Conservation (phyloP, 2,329 filamentous ascomycete species). For the Fusarium drepaniforme region DNA sequence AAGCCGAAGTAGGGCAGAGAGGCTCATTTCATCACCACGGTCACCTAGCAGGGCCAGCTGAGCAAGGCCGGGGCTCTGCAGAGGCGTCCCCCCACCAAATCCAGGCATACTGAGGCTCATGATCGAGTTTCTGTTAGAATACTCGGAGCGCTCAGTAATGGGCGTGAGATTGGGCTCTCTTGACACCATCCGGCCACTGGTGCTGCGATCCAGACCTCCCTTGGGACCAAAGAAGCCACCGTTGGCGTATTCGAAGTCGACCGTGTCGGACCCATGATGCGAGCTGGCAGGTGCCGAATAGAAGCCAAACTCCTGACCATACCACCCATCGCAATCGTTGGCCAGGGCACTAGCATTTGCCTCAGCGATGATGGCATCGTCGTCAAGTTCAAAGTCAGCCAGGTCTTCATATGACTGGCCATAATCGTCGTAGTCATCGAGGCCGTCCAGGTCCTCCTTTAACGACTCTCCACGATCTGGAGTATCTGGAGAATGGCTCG, state of each 20-base stretch:
- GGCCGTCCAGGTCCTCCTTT: slow-evolving; percentile 58
- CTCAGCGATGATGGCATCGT: slow-evolving; percentile 93
- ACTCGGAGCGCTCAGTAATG: slow-evolving; percentile 95
- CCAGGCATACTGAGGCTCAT: slow-evolving; percentile 72
- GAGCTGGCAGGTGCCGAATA: slow-evolving; percentile 74
- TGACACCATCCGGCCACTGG: slow-evolving; percentile 79
- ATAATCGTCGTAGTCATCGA: slow-evolving; percentile 56
- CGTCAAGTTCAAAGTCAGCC: slow-evolving; percentile 78
- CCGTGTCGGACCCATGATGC: slow-evolving; percentile 57
- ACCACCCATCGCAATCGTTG: slow-evolving; percentile 93
- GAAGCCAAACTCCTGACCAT: slow-evolving; percentile 96
- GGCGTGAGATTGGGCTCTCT: slow-evolving; percentile 94
- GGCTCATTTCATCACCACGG: slow-evolving; percentile 73
- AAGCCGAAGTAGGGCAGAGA: slow-evolving; percentile 79
- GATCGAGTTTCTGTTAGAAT: slow-evolving; percentile 93
- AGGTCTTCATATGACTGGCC: slow-evolving; percentile 69
- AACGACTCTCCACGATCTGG: slow-evolving; percentile 21
- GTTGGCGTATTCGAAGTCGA: slow-evolving; percentile 72
- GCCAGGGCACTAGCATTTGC: slow-evolving; percentile 95
- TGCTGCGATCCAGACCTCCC: slow-evolving; percentile 73
- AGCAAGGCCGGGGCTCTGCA: slow-evolving; percentile 80
- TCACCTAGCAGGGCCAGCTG: slow-evolving; percentile 78
- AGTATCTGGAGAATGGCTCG: slow-evolving; percentile 24
- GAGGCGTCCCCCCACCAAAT: slow-evolving; percentile 57
- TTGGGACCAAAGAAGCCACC: slow-evolving; percentile 92